Base-by-base conservation (phyloP, 176 grass and related monocot species). In the Eremochloa ophiuroides region DNA sequence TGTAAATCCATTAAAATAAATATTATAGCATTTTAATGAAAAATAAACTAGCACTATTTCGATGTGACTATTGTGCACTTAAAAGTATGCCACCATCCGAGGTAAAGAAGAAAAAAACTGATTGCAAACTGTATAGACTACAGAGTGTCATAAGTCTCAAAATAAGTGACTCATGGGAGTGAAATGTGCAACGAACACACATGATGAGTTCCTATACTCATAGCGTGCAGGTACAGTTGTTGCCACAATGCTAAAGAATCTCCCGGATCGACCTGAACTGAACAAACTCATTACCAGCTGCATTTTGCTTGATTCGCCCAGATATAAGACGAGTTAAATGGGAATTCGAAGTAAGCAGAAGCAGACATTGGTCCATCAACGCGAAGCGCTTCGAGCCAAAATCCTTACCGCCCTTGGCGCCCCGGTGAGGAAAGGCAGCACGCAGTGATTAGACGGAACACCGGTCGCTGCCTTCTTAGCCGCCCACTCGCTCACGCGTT, bases 361-460 rank as follows among this genome's bases (percentile, higher is more conserved):
- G 27, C 73, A 80, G 4, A 23, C 15, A 75, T 39, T 9, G 11
- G 42, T 80, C 12, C 39, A 73, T 8, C 53, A 37, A 73, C 60
- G 20, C 31, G 14, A 41, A 42, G 18, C n/a, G 42, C 34, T 67
- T 74, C 7, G 10, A 81, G 11, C 18, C 67, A 69, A 83, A 83
- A 83, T 18, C 28, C 64, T 69, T 73, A 94, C 93, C 84, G 76
- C 82, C 77, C 64, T 94, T 30, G 87, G 84, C 18, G 77, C 81
- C 10, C 85, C 82, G 23, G 74, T 91, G 64, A 94, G 81, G 47
- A 94, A 94, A 38, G 89, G 93, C 44, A 94, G 83, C 55, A 68
- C 74, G 25, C 89, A 94, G 69, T 79, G 81, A 43, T 37, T 11
- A 6, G 26, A 7, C 7, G 87, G 82, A 63, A 82, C 58, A 26